phyloP scores from a whole-genome alignment of 495 filamentous ascomycete genomes.

The Xylaria bambusicola region DNA sequence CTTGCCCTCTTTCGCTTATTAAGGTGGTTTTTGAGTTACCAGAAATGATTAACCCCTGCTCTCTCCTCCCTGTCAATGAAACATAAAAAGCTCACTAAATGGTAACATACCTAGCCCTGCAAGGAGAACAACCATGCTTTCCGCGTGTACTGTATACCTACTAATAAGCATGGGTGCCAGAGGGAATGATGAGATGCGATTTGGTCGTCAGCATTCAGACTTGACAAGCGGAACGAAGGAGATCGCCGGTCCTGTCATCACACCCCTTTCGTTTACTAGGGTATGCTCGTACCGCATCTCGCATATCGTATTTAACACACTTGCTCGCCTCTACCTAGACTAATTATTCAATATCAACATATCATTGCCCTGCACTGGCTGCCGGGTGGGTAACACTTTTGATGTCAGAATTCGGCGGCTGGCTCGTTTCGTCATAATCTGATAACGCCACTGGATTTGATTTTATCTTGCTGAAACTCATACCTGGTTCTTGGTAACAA shows the following conservation, averaged over 20 bases:
- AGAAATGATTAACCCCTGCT: background rate
- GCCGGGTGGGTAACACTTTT: background rate
- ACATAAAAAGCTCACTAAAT: background rate
- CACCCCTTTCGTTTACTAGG: slow-evolving; percentile 5
- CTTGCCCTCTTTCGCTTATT: slow-evolving; percentile 5
- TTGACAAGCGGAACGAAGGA: slow-evolving; percentile 1
- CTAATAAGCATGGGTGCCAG: background rate
- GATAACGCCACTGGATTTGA: background rate
- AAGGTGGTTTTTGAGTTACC: background rate
- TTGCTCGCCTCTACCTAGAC: too few species aligned
- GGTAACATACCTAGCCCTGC: too few species aligned
- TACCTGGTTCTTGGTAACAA: background rate
- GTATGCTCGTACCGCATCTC: slow-evolving; percentile 12
- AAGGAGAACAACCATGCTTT: too few species aligned
- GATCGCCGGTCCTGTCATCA: slow-evolving; percentile 1
- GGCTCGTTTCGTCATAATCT: background rate
- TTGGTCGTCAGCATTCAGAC: slow-evolving; percentile 10
- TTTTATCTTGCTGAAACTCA: slow-evolving; percentile 3
- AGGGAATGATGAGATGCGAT: slow-evolving; percentile 5
- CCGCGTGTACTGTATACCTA: background rate
- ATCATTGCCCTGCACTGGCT: background rate
- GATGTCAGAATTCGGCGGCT: background rate
- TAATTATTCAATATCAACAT: background rate
- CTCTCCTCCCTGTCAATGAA: background rate
- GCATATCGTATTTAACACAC: background rate